Conservation (phyloP, 371 early-diverging fungal genomes). For the Rhizomucor miehei region DNA sequence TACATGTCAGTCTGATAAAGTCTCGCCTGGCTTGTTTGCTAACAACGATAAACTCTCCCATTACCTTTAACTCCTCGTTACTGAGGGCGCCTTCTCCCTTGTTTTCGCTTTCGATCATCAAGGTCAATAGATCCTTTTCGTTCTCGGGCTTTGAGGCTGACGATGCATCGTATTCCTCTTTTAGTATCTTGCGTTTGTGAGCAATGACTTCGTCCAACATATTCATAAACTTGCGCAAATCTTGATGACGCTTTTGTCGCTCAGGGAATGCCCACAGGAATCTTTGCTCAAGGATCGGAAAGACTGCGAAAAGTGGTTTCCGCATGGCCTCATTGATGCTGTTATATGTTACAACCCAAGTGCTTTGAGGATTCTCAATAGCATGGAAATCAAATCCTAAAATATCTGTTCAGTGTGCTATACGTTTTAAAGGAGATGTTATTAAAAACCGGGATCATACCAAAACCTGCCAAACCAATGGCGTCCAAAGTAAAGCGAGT, state of each 20-base stretch:
- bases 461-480: slow-evolving; percentile 18
- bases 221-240: slow-evolving; percentile 10
- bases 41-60: too few species aligned
- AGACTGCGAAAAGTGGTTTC: slow-evolving; percentile 38
- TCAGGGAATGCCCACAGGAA: slow-evolving; percentile 10
- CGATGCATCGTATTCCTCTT: slow-evolving; percentile 18
- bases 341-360: slow-evolving; percentile 30
- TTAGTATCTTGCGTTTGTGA: slow-evolving; percentile 26
- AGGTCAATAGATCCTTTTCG: slow-evolving; percentile 48
- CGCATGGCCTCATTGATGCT: slow-evolving; percentile 15
- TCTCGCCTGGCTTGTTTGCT: too few species aligned
- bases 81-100: slow-evolving; percentile 14
- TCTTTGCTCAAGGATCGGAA: slow-evolving; percentile 46
- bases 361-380: slow-evolving; percentile 14
- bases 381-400: slow-evolving; percentile 36
- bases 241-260: slow-evolving; percentile 16
- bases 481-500: slow-evolving; percentile 26
- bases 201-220: slow-evolving; percentile 29
- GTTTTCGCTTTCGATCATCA: slow-evolving; percentile 47
- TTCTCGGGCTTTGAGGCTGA: slow-evolving; percentile 27
- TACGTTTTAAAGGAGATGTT: neutral
- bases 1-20: neutral
- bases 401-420: too few species aligned
- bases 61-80: slow-evolving; percentile 41
- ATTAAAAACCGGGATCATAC: neutral